A percentile compares a stretch with the other conserved stretches of the same genome.
Conservation (phyloP, 1,284 basidiomycete genomes). For the Leccinum pallidistipes region DNA sequence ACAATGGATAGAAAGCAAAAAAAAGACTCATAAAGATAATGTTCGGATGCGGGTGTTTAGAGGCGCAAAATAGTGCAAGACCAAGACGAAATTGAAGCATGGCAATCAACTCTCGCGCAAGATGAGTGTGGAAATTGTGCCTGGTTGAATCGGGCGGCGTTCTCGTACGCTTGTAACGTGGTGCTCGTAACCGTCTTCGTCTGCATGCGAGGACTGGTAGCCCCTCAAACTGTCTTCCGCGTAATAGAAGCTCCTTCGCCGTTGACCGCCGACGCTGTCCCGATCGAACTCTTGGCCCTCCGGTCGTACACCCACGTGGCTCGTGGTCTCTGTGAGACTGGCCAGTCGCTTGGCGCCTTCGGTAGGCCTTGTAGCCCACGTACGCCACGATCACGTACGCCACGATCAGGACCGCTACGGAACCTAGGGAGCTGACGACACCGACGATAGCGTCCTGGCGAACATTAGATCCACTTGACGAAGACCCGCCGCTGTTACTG, state of each 20-base stretch:
- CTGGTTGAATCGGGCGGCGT: constrained; percentile 51
- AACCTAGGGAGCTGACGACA: constrained; percentile 73
- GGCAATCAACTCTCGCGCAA: constrained; percentile 36
- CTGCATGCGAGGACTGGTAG: constrained; percentile 37
- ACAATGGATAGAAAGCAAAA: neutral
- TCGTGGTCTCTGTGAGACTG: constrained; percentile 62
- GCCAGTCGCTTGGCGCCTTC: constrained; percentile 57
- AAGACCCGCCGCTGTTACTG: constrained; percentile 8
- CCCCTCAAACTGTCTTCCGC: constrained; percentile 77
- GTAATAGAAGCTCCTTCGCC: constrained; percentile 78
- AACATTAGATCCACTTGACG: constrained; percentile 27
- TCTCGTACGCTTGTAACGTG: constrained; percentile 42
- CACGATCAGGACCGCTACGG: constrained; percentile 64
- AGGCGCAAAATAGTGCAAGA: neutral
- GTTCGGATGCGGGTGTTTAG: neutral
- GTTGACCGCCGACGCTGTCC: constrained; percentile 67
- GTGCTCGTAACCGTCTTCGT: constrained; percentile 32
- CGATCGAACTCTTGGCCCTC: constrained; percentile 69
- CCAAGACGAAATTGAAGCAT: neutral
- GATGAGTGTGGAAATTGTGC: constrained; percentile 63
- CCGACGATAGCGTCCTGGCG: constrained; percentile 80
- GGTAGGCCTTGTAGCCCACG: constrained; percentile 60
- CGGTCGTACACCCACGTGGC: constrained; percentile 41
- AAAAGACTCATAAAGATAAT: constrained; percentile 13
- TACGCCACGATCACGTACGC: constrained; percentile 42